Evolutionary conservation across 495 filamentous ascomycete genomes (phyloP).

Genomic region (Neurospora sp.): DNA sequence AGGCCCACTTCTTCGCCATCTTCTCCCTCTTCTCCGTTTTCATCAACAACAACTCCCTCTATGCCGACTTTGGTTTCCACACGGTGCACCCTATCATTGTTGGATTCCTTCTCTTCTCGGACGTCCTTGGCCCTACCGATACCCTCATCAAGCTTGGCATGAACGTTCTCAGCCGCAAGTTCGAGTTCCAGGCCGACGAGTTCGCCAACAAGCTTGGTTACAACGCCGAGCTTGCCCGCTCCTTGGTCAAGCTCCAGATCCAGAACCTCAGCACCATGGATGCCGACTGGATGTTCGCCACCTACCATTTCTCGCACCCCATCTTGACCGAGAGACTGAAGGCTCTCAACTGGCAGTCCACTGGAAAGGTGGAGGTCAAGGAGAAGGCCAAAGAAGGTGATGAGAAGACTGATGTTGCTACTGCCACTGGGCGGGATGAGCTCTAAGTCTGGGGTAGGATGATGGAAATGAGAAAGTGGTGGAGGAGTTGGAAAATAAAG

Average conservation of each 20-base stretch:
- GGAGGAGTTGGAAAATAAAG: not conserved
- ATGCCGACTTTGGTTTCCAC: conserved; percentile 81
- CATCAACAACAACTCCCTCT: conserved; percentile 87
- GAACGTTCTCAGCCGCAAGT: conserved; percentile 88
- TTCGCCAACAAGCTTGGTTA: conserved; percentile 84
- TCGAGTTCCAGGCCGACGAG: conserved; percentile 90
- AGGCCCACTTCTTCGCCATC: conserved; percentile 84
- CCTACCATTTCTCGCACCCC: conserved; percentile 96
- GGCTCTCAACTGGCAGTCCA: conserved; percentile 67
- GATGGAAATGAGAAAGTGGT: not conserved
- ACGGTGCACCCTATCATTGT: conserved; percentile 84
- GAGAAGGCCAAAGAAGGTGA: conserved; percentile 16
- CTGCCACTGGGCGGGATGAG: conserved; percentile 27
- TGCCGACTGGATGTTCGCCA: conserved; percentile 94
- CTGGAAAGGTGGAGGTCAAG: conserved; percentile 34
- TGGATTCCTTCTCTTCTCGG: conserved; percentile 93
- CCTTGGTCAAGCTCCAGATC: conserved; percentile 93
- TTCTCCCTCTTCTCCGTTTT: conserved; percentile 95
- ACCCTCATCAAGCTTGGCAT: conserved; percentile 84
- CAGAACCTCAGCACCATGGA: conserved; percentile 98
- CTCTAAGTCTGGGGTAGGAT: conserved; percentile 10
- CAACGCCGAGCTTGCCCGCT: conserved; percentile 69
- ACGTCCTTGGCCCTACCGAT: conserved; percentile 84
- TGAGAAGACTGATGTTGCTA: conserved; percentile 23
- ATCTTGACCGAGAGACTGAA: conserved; percentile 88